Conservation (phyloP, 768 basidiomycete species). For the Polyporus arcularius region DNA sequence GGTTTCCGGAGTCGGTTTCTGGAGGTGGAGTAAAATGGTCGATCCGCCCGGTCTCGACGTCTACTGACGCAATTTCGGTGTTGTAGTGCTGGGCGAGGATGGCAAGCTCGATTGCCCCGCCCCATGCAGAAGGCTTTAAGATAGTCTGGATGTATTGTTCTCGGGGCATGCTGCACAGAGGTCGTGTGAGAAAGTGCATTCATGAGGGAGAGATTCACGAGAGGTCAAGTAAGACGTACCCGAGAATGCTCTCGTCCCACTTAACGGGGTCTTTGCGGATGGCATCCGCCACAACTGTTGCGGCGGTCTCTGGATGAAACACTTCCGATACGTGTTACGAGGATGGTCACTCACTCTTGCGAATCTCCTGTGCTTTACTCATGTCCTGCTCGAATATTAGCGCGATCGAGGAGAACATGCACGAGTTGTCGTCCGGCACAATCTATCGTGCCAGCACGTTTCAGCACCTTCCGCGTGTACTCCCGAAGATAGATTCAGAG, state of each 20-base stretch:
- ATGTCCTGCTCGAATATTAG: slow-evolving; percentile 85
- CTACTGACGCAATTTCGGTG: slow-evolving; percentile 87
- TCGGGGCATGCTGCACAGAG: slow-evolving; percentile 48
- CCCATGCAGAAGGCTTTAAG: slow-evolving; percentile 81
- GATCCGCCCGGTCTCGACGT: slow-evolving; percentile 89
- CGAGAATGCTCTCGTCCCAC: slow-evolving; percentile 86
- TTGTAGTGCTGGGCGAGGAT: slow-evolving; percentile 81
- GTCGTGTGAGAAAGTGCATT: neutral
- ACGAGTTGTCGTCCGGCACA: slow-evolving; percentile 98
- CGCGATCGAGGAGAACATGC: slow-evolving; percentile 86
- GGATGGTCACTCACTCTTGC: slow-evolving; percentile 58
- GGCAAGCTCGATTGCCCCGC: slow-evolving; percentile 92
- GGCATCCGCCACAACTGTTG: slow-evolving; percentile 77
- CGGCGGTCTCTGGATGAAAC: neutral
- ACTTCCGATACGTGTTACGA: neutral
- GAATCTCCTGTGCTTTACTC: slow-evolving; percentile 64
- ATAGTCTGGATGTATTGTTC: slow-evolving; percentile 83
- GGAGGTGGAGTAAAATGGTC: slow-evolving; percentile 73
- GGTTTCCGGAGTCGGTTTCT: slow-evolving; percentile 36
- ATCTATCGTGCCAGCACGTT: slow-evolving; percentile 42
- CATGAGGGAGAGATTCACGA: neutral
- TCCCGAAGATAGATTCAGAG: neutral
- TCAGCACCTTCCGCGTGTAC: neutral
- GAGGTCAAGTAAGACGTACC: slow-evolving; percentile 44
- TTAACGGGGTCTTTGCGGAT: slow-evolving; percentile 71